Percentiles rank a stretch among this genome's conserved stretches.
Evolutionary conservation across 1,284 basidiomycete species (phyloP).

Genomic region (Termitomyces sp.): DNA sequence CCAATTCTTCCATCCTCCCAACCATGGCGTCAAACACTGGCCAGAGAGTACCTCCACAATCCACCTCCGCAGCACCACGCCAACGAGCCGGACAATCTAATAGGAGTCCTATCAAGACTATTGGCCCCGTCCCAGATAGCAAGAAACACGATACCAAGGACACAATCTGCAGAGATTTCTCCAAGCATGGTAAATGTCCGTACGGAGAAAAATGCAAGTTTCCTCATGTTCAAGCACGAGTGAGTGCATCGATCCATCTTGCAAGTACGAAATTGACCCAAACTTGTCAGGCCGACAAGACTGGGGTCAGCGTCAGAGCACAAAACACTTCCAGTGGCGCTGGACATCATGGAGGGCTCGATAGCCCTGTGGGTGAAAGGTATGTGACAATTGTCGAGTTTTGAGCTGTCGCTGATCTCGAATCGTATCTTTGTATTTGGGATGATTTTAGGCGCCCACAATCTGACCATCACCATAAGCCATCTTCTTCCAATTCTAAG

Average conservation of each 20-base stretch:
- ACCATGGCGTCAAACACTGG: neutral
- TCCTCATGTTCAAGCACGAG: neutral
- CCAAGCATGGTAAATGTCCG: neutral
- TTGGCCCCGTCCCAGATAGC: neutral
- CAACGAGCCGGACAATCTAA: neutral
- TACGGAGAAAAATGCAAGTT: slow-evolving; percentile 2
- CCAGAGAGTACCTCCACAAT: neutral
- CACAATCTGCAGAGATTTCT: neutral
- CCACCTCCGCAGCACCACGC: neutral
- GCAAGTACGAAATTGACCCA: neutral
- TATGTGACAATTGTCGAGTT: neutral
- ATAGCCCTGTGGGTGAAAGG: neutral
- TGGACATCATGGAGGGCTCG: neutral
- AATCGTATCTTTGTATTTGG: neutral
- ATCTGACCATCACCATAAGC: neutral
- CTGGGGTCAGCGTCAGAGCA: neutral
- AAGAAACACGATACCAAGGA: neutral
- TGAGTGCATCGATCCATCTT: neutral
- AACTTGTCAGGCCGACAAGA: neutral
- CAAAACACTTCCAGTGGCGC: neutral
- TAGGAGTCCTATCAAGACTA: neutral
- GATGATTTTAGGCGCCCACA: neutral
- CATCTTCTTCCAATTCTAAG: neutral
- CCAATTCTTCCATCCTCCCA: neutral
- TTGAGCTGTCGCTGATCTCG: neutral